Evolutionary conservation across 2,329 filamentous ascomycete genomes (phyloP), one percentile per base, ranked within the genome.

Genomic region (Aphanoascus verrucosus): DNA sequence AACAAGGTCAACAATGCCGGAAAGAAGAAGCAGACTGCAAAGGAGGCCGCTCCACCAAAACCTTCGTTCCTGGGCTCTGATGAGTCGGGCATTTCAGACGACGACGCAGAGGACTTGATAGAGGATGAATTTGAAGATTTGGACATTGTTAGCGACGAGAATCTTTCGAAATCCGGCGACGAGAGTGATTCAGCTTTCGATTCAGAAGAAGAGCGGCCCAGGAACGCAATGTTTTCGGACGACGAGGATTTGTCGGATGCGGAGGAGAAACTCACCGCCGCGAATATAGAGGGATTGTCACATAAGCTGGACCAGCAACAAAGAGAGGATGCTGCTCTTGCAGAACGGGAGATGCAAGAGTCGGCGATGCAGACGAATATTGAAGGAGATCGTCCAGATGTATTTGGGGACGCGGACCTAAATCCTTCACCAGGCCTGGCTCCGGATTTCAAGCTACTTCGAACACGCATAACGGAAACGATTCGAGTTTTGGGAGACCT

Each of bases 291-390:
- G 63, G 93, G 93, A 55, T 74, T 98, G 53, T 90, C 91, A 53
- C 79, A 83, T 62, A 91, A 89, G 68, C 72, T 98, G 54, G 91
- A 98, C 67, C 76, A 80, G 63, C 76, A 93, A 65, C 75, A 80
- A 64, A 85, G 86, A 43, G 78, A 85, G 56, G 87, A 95, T 58
- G 88, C 84, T 15, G 88, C 83, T 20, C 87, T 90, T 57, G 88
- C 88, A 20, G 82, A 90, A 61, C 85, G 84, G 34, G 93, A 98
- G 68, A 73, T 97, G 66, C 82, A 89, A 65, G 87, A 96, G 60
- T 83, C 81, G 43, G 86, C 87, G 7, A 69, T 97, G 67, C 89
- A 95, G 72, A 97, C 91, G 52, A 98, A 98, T 73, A 95, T 98
- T 64, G 82, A 82, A 53, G 84, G 84, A 51, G 86, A 91, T 1